Evolutionary conservation across 2,329 filamentous ascomycete genomes (phyloP).

Genomic region (Aotearoamyces nothofagi): DNA sequence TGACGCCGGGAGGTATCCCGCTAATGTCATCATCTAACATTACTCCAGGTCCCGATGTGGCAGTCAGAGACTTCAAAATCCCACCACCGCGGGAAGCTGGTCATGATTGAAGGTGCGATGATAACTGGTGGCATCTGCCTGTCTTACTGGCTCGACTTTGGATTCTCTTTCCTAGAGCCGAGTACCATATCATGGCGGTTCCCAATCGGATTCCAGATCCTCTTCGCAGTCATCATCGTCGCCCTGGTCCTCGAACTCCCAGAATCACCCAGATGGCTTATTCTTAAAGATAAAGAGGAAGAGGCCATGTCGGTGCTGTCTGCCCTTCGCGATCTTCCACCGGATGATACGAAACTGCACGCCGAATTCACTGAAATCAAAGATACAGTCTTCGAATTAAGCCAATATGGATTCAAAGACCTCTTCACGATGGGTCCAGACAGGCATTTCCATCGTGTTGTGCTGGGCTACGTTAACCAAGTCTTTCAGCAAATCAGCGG

Average conservation of each 20-base stretch:
- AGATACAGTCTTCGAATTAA: conserved; percentile 49
- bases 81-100: conserved; percentile 41
- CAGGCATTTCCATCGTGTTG: conserved; percentile 36
- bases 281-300: conserved; percentile 26
- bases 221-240: conserved; percentile 44
- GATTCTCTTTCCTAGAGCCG: conserved; percentile 32
- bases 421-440: conserved; percentile 34
- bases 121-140: conserved; percentile 42
- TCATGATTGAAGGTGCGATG: conserved; percentile 43
- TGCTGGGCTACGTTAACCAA: conserved; percentile 32
- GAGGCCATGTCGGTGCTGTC: conserved; percentile 29
- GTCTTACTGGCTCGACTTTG: conserved; percentile 45
- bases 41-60: conserved; percentile 47
- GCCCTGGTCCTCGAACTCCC: conserved; percentile 34
- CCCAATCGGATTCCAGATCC: conserved; percentile 40
- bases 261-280: conserved; percentile 33
- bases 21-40: no score
- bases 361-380: conserved; percentile 35
- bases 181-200: conserved; percentile 41
- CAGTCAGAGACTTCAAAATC: conserved; percentile 42
- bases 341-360: conserved; percentile 36
- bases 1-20: no score
- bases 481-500: conserved; percentile 34
- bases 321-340: conserved; percentile 22
- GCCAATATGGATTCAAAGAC: conserved; percentile 20